Evolutionary conservation across 2,329 filamentous ascomycete species (phyloP).

Genomic region (Pyricularia sp.): DNA sequence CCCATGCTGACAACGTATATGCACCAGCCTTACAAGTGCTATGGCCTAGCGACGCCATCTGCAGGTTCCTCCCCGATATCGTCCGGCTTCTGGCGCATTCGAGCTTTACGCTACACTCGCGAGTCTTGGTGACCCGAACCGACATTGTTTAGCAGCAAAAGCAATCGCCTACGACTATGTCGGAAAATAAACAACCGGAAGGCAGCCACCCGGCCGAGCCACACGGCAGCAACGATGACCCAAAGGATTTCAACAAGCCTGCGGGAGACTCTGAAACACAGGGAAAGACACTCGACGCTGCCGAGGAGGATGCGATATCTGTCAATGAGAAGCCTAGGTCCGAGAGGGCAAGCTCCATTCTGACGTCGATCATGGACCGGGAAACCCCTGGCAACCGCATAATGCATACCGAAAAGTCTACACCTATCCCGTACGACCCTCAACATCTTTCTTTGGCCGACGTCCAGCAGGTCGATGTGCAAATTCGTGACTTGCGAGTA

Average conservation of each 20-base stretch:
- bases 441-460: constrained; percentile 35
- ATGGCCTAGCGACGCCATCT: not conserved
- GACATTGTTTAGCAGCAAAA: not conserved
- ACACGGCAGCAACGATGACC: not conserved
- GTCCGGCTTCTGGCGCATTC: not conserved
- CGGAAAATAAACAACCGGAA: not conserved
- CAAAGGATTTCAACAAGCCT: not conserved
- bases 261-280: not conserved
- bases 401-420: not conserved
- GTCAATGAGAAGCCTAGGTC: not conserved
- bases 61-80: not conserved
- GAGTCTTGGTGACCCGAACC: not conserved
- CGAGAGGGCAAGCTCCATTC: constrained; percentile 22
- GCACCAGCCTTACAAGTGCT: not conserved
- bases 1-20: not conserved
- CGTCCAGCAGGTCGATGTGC: constrained; percentile 46
- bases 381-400: constrained; percentile 7
- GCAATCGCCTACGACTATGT: not conserved
- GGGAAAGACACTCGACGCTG: not conserved
- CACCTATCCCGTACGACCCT: constrained; percentile 15
- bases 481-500: constrained; percentile 43
- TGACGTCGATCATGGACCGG: constrained; percentile 17
- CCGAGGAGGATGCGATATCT: not conserved
- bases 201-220: not conserved
- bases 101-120: not conserved